Percentiles rank a stretch among this genome's conserved stretches.
Conservation (phyloP, 805 yeast species). For the Candida sakaeoensis region DNA sequence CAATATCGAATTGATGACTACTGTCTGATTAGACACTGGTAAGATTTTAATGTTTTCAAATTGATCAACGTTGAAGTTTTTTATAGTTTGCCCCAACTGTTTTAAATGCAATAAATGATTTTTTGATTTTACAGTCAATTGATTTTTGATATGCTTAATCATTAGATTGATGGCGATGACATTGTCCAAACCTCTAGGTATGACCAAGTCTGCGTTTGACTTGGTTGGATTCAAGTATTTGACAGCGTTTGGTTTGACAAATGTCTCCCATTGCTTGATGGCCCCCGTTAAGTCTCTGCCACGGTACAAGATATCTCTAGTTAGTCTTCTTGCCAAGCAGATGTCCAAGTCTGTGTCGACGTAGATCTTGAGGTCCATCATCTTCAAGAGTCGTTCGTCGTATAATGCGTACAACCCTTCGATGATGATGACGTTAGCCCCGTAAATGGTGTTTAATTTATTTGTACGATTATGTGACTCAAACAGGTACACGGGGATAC, state of each 20-base stretch:
- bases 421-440: slow-evolving; percentile 87
- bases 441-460: slow-evolving; percentile 74
- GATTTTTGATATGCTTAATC: slow-evolving; percentile 74
- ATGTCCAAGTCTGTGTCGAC: slow-evolving; percentile 94
- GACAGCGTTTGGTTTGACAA: slow-evolving; percentile 90
- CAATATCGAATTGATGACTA: slow-evolving; percentile 69
- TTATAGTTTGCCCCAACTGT: slow-evolving; percentile 45
- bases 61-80: slow-evolving; percentile 24
- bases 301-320: slow-evolving; percentile 80
- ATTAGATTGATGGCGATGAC: slow-evolving; percentile 73
- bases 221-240: slow-evolving; percentile 70
- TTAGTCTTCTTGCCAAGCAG: slow-evolving; percentile 83
- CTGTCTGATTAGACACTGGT: slow-evolving; percentile 60
- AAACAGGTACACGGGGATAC: slow-evolving; percentile 53
- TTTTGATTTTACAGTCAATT: slow-evolving; percentile 59
- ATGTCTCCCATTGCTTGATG: slow-evolving; percentile 82
- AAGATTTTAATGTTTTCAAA: slow-evolving; percentile 31
- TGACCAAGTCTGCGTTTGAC: slow-evolving; percentile 76
- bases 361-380: slow-evolving; percentile 83
- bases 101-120: slow-evolving; percentile 65
- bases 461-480: slow-evolving; percentile 65
- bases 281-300: slow-evolving; percentile 84
- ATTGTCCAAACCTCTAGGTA: slow-evolving; percentile 91
- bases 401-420: slow-evolving; percentile 89
- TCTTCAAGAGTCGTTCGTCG: slow-evolving; percentile 59